A percentile compares a stretch with the other conserved stretches of the same genome.
These are phyloP conservation scores for Hanseniaspora pseudoguilliermondii DNA, from an alignment of 805 yeast genomes.

Conservation along the genomic window DNA sequence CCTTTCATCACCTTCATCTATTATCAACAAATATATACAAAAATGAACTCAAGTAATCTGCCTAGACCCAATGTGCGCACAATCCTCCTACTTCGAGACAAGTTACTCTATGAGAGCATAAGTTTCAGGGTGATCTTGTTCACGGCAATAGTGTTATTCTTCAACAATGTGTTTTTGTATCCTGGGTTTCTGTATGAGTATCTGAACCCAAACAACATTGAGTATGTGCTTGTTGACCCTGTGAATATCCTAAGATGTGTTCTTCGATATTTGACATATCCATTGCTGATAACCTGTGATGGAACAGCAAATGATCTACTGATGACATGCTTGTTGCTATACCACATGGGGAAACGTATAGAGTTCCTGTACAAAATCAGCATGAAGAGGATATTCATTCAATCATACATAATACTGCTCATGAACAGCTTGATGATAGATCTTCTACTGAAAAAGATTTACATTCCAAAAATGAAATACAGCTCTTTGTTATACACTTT, in stretches of 20 bases:
- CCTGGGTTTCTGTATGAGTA: constrained; percentile 5
- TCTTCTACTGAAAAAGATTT: not conserved
- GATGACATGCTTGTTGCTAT: not conserved
- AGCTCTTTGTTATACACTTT: not conserved
- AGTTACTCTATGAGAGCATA: constrained; percentile 4
- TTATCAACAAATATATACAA: not conserved
- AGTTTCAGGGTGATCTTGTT: constrained; percentile 3
- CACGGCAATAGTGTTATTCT: not conserved
- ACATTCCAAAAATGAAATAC: not conserved
- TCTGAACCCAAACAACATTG: not conserved
- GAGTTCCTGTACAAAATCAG: constrained; percentile 3
- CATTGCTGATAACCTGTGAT: constrained; percentile 2
- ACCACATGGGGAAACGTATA: constrained; percentile 3
- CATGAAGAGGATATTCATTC: not conserved
- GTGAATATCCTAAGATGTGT: not conserved
- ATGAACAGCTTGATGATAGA: not conserved
- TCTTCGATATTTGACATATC: constrained; percentile 2
- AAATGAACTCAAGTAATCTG: not conserved
- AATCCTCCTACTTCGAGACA: constrained; percentile 3
- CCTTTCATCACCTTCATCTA: not conserved
- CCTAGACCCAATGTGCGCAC: constrained; percentile 11
- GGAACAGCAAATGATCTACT: constrained; percentile 5
- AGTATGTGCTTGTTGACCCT: not conserved
- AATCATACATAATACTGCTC: not conserved
- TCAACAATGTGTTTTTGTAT: constrained; percentile 7